Percentiles rank a stretch among this genome's conserved stretches.
These are phyloP conservation scores for Ustulina deusta DNA, from an alignment of 2,329 filamentous ascomycete species.

Conservation along the genomic window DNA sequence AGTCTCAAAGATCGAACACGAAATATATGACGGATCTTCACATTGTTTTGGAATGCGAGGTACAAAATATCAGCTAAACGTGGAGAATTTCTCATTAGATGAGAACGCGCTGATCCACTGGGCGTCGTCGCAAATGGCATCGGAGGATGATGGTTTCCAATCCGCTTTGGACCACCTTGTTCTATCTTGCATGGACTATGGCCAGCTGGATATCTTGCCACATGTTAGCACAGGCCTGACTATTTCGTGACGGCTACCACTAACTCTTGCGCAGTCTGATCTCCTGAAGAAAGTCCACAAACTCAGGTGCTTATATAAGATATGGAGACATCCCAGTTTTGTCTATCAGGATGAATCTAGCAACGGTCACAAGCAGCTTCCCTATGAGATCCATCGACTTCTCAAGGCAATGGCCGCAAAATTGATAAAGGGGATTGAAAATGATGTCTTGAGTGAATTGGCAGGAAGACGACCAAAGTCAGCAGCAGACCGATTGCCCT, in stretches of 20 bases:
- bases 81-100: slow-evolving; percentile 24
- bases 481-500: slow-evolving; percentile 52
- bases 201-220: slow-evolving; percentile 39
- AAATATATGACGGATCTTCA: slow-evolving; percentile 24
- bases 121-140: slow-evolving; percentile 45
- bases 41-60: slow-evolving; percentile 17
- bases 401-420: slow-evolving; percentile 46
- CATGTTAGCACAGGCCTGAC: slow-evolving; percentile 43
- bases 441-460: slow-evolving; percentile 41
- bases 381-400: slow-evolving; percentile 49
- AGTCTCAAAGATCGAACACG: slow-evolving; percentile 37
- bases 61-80: slow-evolving; percentile 32
- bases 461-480: slow-evolving; percentile 39
- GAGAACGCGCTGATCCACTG: slow-evolving; percentile 40
- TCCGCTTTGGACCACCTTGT: slow-evolving; percentile 46
- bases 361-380: slow-evolving; percentile 50
- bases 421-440: slow-evolving; percentile 47
- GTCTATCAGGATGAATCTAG: slow-evolving; percentile 49
- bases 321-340: slow-evolving; percentile 60
- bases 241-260: slow-evolving; percentile 38
- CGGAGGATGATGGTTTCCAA: slow-evolving; percentile 43
- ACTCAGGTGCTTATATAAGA: slow-evolving; percentile 63
- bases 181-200: slow-evolving; percentile 39
- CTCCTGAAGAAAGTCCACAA: slow-evolving; percentile 59
- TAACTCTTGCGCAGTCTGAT: slow-evolving; percentile 52